Base-by-base conservation (phyloP, 768 basidiomycete species). In the Tylopilus intermedius region DNA sequence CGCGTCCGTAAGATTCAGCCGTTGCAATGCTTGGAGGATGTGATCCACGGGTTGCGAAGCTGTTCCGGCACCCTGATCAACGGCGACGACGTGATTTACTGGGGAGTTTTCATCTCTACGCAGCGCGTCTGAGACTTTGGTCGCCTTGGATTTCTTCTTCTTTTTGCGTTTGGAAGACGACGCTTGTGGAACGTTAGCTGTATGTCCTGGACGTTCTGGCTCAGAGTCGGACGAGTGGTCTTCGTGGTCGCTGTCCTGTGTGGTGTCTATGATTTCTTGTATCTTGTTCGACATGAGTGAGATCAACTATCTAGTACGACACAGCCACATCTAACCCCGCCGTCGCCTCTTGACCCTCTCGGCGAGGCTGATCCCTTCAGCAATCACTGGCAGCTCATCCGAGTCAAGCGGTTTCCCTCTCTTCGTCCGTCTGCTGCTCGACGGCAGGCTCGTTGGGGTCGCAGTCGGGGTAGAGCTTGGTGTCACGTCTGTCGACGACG, bases 1-100 rank as follows among this genome's bases (percentile, higher is more conserved):
- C 15, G 91, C 79, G 62, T 95, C 91, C 80, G 88, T 86, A 45
- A 94, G 77, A 65, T 88, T 88, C 68, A 92, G 72, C 55, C 88
- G 86, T 58, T 90, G 81, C 54, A 94, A 66, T 4, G 82, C 84
- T 53, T 79, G 74, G 50, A 83, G 74, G 40, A 94, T 79, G 50
- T 84, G 81, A 37, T 83, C 86, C 53, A 80, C 76, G 53, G 83
- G 82, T 15, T 81, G 77, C 24, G 76, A 73, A 50, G 71, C 67
- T 5, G 66, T 66, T n/a, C 58, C 60, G 15, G 61, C 58, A 24
- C 78, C 76, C 44, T 79, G 79, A 54, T 84, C 81, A 8, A 76
- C 76, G 59, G 81, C 78, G 60, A 87, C 69, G 33, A 90, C 83
- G 38, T 75, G 74, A 63, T 90, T 24, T 24, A 24, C 24, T 24